Evolutionary conservation across 352 stramenopile species (phyloP).

Genomic region (Phytopythium delawarense): DNA sequence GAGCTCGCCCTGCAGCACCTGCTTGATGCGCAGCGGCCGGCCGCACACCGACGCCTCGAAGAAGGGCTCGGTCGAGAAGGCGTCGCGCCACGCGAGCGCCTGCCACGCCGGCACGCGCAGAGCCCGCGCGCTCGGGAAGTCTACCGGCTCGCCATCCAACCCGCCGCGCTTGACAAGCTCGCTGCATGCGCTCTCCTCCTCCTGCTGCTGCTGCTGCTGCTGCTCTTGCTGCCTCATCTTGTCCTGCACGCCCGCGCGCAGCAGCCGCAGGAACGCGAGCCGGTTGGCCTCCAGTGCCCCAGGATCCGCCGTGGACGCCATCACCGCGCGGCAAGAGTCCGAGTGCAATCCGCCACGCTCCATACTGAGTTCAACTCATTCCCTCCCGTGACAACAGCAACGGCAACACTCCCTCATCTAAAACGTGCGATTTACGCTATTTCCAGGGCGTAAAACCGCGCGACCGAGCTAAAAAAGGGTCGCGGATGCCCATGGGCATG

Average conservation of each 20-base stretch:
- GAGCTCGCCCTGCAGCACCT: slow-evolving; percentile 75
- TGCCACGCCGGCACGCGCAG: slow-evolving; percentile 36
- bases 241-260: slow-evolving; percentile 55
- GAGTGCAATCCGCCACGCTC: background rate
- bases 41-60: slow-evolving; percentile 49
- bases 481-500: background rate
- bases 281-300: background rate
- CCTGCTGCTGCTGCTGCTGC: background rate
- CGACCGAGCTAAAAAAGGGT: background rate
- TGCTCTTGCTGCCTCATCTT: slow-evolving; percentile 32
- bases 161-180: background rate
- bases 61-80: slow-evolving; percentile 58
- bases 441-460: background rate
- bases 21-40: slow-evolving; percentile 51
- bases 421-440: background rate
- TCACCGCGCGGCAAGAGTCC: background rate
- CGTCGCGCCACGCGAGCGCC: slow-evolving; percentile 73
- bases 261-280: slow-evolving; percentile 43
- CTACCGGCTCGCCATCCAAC: background rate
- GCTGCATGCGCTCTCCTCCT: background rate
- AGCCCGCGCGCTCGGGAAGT: background rate
- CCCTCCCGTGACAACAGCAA: background rate
- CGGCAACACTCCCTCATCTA: background rate
- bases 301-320: background rate
- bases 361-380: slow-evolving; percentile 2